phyloP scores from a whole-genome alignment of 768 basidiomycete genomes.

The Daedaleopsis sinensis region DNA sequence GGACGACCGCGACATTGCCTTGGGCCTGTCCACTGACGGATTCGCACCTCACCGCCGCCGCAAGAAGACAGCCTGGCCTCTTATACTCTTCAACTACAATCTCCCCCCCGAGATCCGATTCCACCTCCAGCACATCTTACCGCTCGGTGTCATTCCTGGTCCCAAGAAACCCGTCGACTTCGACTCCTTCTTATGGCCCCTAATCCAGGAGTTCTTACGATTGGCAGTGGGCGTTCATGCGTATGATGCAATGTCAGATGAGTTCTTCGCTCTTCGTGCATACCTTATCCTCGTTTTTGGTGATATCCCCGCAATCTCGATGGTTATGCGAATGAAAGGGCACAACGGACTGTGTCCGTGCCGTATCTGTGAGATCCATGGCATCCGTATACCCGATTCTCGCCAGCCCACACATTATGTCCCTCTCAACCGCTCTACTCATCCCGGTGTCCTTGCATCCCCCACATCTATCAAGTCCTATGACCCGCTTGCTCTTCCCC shows the following conservation, averaged over 20 bases:
- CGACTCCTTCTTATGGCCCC: slow-evolving; percentile 32
- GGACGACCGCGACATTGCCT: slow-evolving; percentile 42
- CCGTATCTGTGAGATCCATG: slow-evolving; percentile 28
- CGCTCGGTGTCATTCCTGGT: slow-evolving; percentile 28
- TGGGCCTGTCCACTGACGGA: slow-evolving; percentile 47
- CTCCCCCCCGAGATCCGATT: slow-evolving; percentile 26
- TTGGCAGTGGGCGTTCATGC: slow-evolving; percentile 27
- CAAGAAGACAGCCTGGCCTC: slow-evolving; percentile 41
- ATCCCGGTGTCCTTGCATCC: slow-evolving; percentile 1
- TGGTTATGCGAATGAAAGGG: slow-evolving; percentile 33
- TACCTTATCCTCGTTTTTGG: slow-evolving; percentile 28
- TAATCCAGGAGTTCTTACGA: slow-evolving; percentile 30
- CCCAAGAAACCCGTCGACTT: slow-evolving; percentile 24
- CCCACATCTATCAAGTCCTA: neutral
- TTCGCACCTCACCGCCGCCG: slow-evolving; percentile 41
- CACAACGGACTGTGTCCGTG: slow-evolving; percentile 31
- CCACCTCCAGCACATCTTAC: slow-evolving; percentile 19
- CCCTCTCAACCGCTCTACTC: slow-evolving; percentile 15
- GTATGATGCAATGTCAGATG: slow-evolving; percentile 9
- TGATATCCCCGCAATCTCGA: slow-evolving; percentile 31
- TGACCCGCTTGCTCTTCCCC: slow-evolving; percentile 18
- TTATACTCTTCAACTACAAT: slow-evolving; percentile 45
- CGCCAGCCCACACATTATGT: slow-evolving; percentile 16
- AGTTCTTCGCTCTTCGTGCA: slow-evolving; percentile 26
- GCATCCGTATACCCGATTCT: slow-evolving; percentile 14